Evolutionary conservation across 108 stramenopile species (phyloP).

Genomic region (Pseudonitzschia delicatissima): DNA sequence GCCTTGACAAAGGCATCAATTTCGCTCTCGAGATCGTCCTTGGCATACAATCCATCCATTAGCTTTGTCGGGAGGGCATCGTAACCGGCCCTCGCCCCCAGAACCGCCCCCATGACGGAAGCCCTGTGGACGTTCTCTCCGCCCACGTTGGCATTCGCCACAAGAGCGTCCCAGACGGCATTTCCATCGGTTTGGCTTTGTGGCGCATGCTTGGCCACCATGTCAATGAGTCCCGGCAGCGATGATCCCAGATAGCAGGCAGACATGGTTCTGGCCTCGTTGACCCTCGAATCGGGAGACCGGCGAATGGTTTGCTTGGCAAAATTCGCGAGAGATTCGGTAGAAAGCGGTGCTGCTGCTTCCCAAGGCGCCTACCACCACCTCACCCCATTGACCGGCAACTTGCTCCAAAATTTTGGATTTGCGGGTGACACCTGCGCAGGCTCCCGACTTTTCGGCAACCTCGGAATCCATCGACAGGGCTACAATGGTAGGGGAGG

Average conservation of each 20-base stretch:
- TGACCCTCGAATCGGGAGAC: constrained; percentile 11
- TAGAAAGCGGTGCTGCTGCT: constrained; percentile 16
- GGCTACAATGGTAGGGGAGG: constrained; percentile 62
- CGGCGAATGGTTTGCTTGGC: constrained; percentile 25
- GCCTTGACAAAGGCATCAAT: constrained; percentile 63
- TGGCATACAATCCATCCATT: constrained; percentile 46
- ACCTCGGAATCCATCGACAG: constrained; percentile 32
- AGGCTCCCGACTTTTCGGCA: constrained; percentile 38
- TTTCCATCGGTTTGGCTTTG: constrained; percentile 15
- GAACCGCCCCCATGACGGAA: constrained; percentile 71
- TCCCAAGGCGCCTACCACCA: constrained; percentile 38
- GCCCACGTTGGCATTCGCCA: constrained; percentile 84
- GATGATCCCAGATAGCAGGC: constrained; percentile 79
- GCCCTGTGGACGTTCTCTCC: constrained; percentile 91
- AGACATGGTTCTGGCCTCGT: constrained; percentile 26
- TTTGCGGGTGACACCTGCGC: constrained; percentile 55
- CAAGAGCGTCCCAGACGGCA: constrained; percentile 55
- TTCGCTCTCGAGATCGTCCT: constrained; percentile 41
- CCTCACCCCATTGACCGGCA: constrained; percentile 41
- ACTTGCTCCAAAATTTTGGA: constrained; percentile 42
- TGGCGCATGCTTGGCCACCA: constrained; percentile 66
- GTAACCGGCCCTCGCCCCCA: constrained; percentile 66
- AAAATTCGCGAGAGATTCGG: constrained; percentile 29
- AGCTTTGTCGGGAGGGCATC: constrained; percentile 42
- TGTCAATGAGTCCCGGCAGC: constrained; percentile 63